Evolutionary conservation across 331 rosid species (phyloP), one percentile per base, ranked within the genome.

Genomic region (Rosa hybrid): DNA sequence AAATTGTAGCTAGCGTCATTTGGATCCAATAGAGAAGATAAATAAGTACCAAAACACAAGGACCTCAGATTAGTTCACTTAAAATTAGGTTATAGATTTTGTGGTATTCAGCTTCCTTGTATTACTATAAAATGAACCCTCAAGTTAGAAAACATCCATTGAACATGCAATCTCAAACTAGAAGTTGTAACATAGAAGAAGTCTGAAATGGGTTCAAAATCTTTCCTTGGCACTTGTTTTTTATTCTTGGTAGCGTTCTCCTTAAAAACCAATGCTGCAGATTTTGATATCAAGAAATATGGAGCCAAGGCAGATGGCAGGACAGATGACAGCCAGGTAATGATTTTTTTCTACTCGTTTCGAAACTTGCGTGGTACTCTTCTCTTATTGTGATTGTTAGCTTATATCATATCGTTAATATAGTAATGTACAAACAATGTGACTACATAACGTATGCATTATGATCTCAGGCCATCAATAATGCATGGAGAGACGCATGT

Each of bases 401-500:
- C 8, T 23, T 25, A 13, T 11, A 25, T 18, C 9, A 13, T 25
- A 25, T 8, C 1, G 1, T 25, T 60, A 21, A 60, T 3, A 12
- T n/a, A 3, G 25, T 59, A 3, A 11, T 8, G 39, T 14, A 14
- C 5, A 14, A 17, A 60, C 4, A 42, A 1, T 60, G 3, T 17
- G 7, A 41, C 45, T 44, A 76, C 67, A 6, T 17, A 27, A 11
- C 9, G 14, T 8, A 8, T 4, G 2, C 14, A 45, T 44, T 25
- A 10, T 2, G 2, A 49, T 67, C 3, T 48, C 74, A 80, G 86
- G 84, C 84, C 7, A 25, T 83, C 21, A 21, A 5, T 7, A 59
- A 45, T n/a, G 81, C 85, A 10, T 86, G 83, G 83, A 86, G 67
- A 38, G 78, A 76, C 5, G 89, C 87, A 53, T 86, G 89, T 51